Percentiles rank a stretch among this genome's conserved stretches.
Conservation (phyloP, 352 stramenopile genomes). For the Phytophthora hibernalis region DNA sequence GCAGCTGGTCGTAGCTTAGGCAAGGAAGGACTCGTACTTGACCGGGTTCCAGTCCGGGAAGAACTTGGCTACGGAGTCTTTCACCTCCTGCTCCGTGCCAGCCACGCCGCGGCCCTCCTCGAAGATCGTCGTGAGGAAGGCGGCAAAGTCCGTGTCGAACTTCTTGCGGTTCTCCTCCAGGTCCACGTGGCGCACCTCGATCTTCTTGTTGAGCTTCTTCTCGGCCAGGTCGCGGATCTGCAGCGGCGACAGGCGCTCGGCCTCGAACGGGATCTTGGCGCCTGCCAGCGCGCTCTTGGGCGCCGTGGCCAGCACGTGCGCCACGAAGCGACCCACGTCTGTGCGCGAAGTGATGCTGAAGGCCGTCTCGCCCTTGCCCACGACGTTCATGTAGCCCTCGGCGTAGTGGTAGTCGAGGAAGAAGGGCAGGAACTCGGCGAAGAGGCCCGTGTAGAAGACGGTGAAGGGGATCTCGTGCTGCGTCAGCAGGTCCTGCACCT, state of each 20-base stretch:
- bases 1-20: neutral
- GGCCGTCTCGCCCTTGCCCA: conserved; percentile 22
- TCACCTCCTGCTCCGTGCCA: conserved; percentile 18
- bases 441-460: conserved; percentile 33
- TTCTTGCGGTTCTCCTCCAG: conserved; percentile 34
- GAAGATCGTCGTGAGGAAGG: conserved; percentile 19
- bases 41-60: conserved; percentile 13
- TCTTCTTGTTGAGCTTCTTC: conserved; percentile 40
- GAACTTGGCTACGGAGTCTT: conserved; percentile 21
- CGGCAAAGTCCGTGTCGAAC: conserved; percentile 26
- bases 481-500: conserved; percentile 24
- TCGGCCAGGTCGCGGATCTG: conserved; percentile 22
- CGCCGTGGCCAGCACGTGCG: conserved; percentile 20
- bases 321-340: conserved; percentile 26
- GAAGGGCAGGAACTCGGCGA: conserved; percentile 18
- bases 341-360: conserved; percentile 21
- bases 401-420: conserved; percentile 25
- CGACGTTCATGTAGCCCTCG: conserved; percentile 27
- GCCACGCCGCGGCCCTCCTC: conserved; percentile 21
- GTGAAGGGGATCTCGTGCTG: conserved; percentile 18
- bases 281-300: conserved; percentile 22
- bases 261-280: conserved; percentile 24
- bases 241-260: conserved; percentile 25
- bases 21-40: neutral
- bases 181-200: conserved; percentile 25